Evolutionary conservation across 345 rosid species (phyloP), one percentile per base, ranked within the genome.

Genomic region (Eutrema japonicum): DNA sequence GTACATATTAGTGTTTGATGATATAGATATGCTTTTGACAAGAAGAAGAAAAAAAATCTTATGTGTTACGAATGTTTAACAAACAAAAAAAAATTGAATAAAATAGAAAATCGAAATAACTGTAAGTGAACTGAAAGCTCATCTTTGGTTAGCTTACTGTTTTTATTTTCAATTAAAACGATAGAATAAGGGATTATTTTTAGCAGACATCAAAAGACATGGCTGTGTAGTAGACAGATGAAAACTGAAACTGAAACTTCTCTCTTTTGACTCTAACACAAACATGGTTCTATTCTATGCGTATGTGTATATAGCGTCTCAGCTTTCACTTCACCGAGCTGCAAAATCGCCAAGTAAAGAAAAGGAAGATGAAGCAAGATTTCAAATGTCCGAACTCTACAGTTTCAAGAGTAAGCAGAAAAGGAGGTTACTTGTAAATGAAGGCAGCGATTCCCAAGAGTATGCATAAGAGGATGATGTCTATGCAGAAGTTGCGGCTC

Each of bases 401-500:
- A 38, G 60, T 52, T 10, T 57, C 8, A 66, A 48, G 7, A 61
- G 26, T 29, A 36, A 47, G 67, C 13, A 8, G 53, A 64, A n/a
- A 12, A 33, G 2, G 8, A 36, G 68, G 87, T 87, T 84, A 89
- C 97, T 93, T 85, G 96, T 91, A 93, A 54, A 93, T 75, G 81
- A 86, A 85, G 73, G 96, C 97, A 66, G 97, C 97, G 47, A 91
- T 93, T 52, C 98, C 96, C 16, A 91, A 78, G 60, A 91, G 72
- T 78, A 93, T 56, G 78, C 89, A 84, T 77, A 93, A 64, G 63
- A 93, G 89, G 79, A 86, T 78, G 78, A 91, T 89, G 77, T 94
- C 97, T 30, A 94, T 54, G 87, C 98, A 94, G 70, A 94, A 89
- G 85, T 91, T 91, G 61, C 98, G 87, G 77, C 97, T 89, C 4